Percentiles rank a stretch among this genome's conserved stretches.
phyloP scores from a whole-genome alignment of 306 rosid genomes.

The Lotus japonicus region DNA sequence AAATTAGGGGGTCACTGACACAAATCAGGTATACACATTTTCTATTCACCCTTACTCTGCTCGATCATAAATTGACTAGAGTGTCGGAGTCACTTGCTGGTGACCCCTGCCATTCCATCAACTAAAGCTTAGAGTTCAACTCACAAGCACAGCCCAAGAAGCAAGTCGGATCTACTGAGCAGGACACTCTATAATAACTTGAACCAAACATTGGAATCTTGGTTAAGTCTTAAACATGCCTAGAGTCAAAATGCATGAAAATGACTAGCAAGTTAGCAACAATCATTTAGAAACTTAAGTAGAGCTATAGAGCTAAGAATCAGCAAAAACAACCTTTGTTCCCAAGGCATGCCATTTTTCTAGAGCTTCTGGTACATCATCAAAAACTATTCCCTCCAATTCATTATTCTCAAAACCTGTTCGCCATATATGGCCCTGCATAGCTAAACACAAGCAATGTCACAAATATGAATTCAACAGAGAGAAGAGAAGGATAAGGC shows the following conservation, averaged over 20 bases:
- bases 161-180: no score
- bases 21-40: no score
- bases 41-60: no score
- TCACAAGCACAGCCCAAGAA: no score
- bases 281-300: background rate
- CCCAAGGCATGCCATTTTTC: conserved; percentile 77
- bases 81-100: no score
- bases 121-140: no score
- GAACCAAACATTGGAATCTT: conserved; percentile 6
- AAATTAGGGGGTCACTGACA: no score
- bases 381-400: conserved; percentile 77
- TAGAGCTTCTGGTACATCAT: conserved; percentile 88
- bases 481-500: background rate
- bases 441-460: conserved; percentile 21
- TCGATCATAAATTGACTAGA: no score
- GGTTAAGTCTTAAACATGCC: conserved; percentile 10
- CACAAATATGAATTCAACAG: conserved; percentile 1
- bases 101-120: no score
- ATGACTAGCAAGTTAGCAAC: background rate
- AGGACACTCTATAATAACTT: no score
- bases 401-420: conserved; percentile 80
- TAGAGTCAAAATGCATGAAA: conserved; percentile 11
- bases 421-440: conserved; percentile 95
- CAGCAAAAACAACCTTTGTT: conserved; percentile 52
- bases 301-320: conserved; percentile 3